These are phyloP conservation scores for Sporothrix pallida DNA, from an alignment of 2,329 filamentous ascomycete species.

Conservation along the genomic window DNA sequence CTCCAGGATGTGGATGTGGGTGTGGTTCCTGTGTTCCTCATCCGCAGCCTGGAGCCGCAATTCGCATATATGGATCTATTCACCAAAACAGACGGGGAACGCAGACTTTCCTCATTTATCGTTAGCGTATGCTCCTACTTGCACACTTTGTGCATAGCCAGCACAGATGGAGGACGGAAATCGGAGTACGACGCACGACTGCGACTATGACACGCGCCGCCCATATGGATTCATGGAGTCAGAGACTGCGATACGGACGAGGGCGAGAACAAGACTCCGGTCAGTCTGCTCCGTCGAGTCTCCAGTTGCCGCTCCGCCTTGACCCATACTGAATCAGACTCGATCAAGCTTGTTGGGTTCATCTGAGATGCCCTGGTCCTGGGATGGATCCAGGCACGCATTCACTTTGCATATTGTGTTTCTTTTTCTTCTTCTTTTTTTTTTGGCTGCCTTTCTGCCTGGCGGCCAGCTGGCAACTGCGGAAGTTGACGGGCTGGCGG, in stretches of 20 bases:
- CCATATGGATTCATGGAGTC: no score
- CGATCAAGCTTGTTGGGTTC: no score
- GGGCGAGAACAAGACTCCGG: no score
- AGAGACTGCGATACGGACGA: no score
- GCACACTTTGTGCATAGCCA: not conserved
- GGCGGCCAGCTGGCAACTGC: not conserved
- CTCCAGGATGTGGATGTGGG: not conserved
- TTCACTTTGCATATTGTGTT: not conserved
- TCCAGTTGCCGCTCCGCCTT: no score
- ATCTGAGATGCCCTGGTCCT: no score
- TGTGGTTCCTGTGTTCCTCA: not conserved
- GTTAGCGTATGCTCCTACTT: not conserved
- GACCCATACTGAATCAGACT: no score
- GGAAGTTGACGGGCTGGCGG: constrained; percentile 7
- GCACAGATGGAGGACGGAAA: not conserved
- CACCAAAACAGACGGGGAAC: no score
- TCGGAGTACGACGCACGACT: constrained; percentile 12
- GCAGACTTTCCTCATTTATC: not conserved
- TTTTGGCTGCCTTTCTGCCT: not conserved
- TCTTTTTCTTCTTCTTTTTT: not conserved
- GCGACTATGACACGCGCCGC: constrained; percentile 20
- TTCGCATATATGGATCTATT: constrained; percentile 5
- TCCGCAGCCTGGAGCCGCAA: constrained; percentile 24
- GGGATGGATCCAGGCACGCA: not conserved
- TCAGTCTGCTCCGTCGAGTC: no score